phyloP scores from a whole-genome alignment of 139 green algal species.

The Chlorella sp. region DNA sequence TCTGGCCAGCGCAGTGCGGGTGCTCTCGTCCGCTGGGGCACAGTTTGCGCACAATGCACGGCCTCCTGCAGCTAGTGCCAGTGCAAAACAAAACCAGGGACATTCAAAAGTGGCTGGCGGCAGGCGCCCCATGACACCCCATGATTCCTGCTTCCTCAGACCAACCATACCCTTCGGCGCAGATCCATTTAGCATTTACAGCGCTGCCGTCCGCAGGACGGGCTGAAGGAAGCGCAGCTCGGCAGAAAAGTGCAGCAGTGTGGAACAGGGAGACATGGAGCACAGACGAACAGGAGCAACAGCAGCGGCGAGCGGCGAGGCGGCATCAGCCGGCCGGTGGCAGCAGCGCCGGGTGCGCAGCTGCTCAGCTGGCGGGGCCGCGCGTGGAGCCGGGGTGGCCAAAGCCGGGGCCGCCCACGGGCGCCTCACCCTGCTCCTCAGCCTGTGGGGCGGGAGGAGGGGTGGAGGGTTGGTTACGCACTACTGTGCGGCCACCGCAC shows the following conservation, averaged over 20 bases:
- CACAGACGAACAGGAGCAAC: background rate
- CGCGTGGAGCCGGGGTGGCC: constrained; percentile 8
- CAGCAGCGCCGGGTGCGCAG: background rate
- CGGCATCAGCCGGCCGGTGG: background rate
- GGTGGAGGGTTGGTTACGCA: too few species aligned
- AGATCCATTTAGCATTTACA: too few species aligned
- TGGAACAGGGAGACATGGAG: background rate
- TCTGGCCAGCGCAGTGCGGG: too few species aligned
- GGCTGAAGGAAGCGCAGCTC: background rate
- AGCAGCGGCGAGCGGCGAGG: background rate
- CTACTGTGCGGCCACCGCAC: too few species aligned
- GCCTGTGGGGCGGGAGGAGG: background rate
- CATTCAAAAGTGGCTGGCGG: too few species aligned
- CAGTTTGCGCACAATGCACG: too few species aligned
- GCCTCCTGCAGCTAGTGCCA: too few species aligned
- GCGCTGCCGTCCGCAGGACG: background rate
- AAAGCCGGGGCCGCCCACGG: constrained; percentile 29
- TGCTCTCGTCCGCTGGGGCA: too few species aligned
- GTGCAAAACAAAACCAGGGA: too few species aligned
- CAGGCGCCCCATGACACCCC: too few species aligned
- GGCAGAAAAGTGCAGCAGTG: background rate
- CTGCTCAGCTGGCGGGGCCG: background rate
- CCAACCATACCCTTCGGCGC: too few species aligned
- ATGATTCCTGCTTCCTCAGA: too few species aligned
- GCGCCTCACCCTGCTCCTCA: background rate